Percentiles rank a stretch among this genome's conserved stretches.
Evolutionary conservation across 108 stramenopile genomes (phyloP).

Genomic region (Conticribra guillardii): DNA sequence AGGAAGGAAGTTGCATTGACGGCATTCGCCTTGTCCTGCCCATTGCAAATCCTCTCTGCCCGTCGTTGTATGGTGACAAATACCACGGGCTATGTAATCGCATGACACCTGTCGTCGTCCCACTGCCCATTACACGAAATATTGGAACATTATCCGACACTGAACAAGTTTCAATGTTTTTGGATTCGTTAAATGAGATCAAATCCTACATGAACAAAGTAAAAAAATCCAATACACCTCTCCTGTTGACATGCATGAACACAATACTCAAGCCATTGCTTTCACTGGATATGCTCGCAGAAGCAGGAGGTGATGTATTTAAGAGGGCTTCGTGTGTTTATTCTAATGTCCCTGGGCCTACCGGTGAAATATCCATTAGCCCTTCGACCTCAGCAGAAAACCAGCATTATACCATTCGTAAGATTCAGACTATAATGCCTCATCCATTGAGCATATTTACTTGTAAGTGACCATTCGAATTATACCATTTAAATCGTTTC

Average conservation of each 20-base stretch:
- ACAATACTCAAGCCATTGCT: conserved; percentile 10
- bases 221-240: conserved; percentile 24
- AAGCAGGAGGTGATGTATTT: conserved; percentile 1
- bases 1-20: not conserved
- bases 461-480: too few species aligned
- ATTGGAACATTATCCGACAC: not conserved
- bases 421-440: conserved; percentile 29
- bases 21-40: conserved; percentile 7
- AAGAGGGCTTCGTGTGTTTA: conserved; percentile 20
- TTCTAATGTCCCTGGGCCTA: conserved; percentile 21
- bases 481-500: too few species aligned
- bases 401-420: not conserved
- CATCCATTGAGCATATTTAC: conserved; percentile 25
- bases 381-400: conserved; percentile 5
- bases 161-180: not conserved
- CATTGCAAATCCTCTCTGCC: conserved; percentile 25
- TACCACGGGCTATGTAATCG: conserved; percentile 16
- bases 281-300: conserved; percentile 1
- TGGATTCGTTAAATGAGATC: conserved; percentile 7
- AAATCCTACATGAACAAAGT: conserved; percentile 16
- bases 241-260: conserved; percentile 15
- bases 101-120: conserved; percentile 19
- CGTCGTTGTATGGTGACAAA: conserved; percentile 12
- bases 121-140: conserved; percentile 4
- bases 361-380: not conserved